These are phyloP conservation scores for Globisporangium cederbergense DNA, from an alignment of 352 stramenopile species.

Conservation along the genomic window DNA sequence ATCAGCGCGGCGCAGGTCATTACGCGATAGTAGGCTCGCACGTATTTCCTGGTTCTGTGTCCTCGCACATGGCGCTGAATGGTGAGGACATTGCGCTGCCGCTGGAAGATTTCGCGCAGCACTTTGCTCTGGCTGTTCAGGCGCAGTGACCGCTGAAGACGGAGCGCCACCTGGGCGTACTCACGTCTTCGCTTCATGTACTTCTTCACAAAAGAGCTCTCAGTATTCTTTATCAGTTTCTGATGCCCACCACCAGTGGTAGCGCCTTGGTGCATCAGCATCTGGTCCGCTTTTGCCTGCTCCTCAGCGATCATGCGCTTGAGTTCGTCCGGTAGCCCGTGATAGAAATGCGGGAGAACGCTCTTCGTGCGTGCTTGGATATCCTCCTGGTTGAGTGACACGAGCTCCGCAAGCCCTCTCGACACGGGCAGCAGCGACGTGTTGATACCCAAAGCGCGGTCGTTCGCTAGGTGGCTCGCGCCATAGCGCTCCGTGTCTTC, in stretches of 20 bases:
- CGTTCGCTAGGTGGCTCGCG: conserved; percentile 45
- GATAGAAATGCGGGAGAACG: conserved; percentile 71
- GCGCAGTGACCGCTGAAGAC: conserved; percentile 53
- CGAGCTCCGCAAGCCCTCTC: conserved; percentile 29
- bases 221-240: conserved; percentile 56
- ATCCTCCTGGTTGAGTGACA: conserved; percentile 41
- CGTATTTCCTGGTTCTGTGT: conserved; percentile 45
- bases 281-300: conserved; percentile 22
- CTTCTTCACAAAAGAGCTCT: conserved; percentile 47
- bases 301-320: conserved; percentile 73
- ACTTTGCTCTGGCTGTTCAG: conserved; percentile 43
- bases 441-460: conserved; percentile 43
- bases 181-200: conserved; percentile 59
- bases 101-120: conserved; percentile 35
- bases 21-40: conserved; percentile 43
- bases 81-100: conserved; percentile 40
- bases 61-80: conserved; percentile 64
- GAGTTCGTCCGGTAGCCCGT: conserved; percentile 63
- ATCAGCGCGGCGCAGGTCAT: conserved; percentile 50
- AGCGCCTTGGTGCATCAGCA: conserved; percentile 7
- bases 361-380: conserved; percentile 23
- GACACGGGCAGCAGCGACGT: conserved; percentile 29
- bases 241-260: conserved; percentile 15
- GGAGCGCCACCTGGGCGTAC: conserved; percentile 35
- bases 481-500: conserved; percentile 55